Evolutionary conservation across 306 rosid species (phyloP), one percentile per base, ranked within the genome.

Genomic region (Mimosa pudica): DNA sequence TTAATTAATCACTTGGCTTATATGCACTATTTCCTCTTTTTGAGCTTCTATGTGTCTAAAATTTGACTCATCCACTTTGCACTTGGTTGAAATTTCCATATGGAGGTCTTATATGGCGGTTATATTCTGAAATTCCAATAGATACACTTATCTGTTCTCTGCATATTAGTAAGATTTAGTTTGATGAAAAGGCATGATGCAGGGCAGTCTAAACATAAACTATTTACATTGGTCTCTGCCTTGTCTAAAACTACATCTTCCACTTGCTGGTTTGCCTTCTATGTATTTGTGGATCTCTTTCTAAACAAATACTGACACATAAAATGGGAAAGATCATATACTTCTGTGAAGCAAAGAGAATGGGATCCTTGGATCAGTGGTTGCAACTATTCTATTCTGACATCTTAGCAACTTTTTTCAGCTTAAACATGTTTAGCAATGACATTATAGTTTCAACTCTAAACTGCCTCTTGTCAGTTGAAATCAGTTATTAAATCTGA

Each of bases 231-330:
- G 11, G 35, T 45, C 12, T 20, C 20, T 36, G 55, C 38, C 55
- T 20, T 18, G 46, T 32, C n/a, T 69, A 35, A 54, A 57, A 33
- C 42, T 32, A 54, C 65, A 13, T 68, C 18, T 54, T 65, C 47
- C 70, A 70, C 69, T 83, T 60, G 36, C 12, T 10, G 67, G 68
- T 73, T 65, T 66, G 35, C 70, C 73, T 78, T 48, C 42, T 66
- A 67, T 73, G 47, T 20, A 20, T 67, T 58, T 73, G 35, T 48
- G 48, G 49, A 60, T 58, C 44, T 68, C 54, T 18, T 68, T 42
- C 46, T 68, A 67, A 57, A 4, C 33, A 64, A 45, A 35, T 55
- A 33, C 57, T 75, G 71, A 65, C 51, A 61, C 12, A 58, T 51
- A n/a, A 1, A 46, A 44, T 47, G 47, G 46, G 18, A 46, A 64